Evolutionary conservation across 2,329 filamentous ascomycete genomes (phyloP).

Genomic region (Colletotrichum shisoi): DNA sequence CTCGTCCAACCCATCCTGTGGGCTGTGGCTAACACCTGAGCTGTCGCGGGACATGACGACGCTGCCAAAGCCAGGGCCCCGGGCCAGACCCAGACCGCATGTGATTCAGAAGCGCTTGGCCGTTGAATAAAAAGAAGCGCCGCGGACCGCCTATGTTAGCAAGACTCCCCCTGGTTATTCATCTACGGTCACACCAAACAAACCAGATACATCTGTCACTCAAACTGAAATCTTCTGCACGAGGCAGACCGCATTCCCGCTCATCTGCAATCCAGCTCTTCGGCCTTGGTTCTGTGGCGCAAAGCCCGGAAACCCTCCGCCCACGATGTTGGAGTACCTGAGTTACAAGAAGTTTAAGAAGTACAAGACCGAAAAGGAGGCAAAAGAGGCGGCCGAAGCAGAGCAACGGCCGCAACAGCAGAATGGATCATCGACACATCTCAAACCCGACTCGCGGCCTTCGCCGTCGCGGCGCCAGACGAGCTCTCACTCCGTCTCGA

Average conservation of each 20-base stretch:
- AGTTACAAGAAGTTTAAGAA: conserved; percentile 70
- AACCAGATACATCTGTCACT: not conserved
- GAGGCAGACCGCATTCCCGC: conserved; percentile 10
- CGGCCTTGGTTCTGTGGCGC: not conserved
- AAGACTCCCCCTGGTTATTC: not conserved
- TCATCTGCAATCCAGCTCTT: conserved; percentile 38
- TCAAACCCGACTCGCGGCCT: conserved; percentile 24
- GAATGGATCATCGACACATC: conserved; percentile 20
- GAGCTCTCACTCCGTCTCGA: conserved; percentile 39
- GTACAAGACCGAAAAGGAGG: conserved; percentile 60
- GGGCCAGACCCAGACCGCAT: conserved; percentile 26
- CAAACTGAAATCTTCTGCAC: conserved; percentile 8
- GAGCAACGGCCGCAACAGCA: conserved; percentile 39
- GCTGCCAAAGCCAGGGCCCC: conserved; percentile 18
- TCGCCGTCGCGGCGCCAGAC: conserved; percentile 37
- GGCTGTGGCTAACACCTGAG: conserved; percentile 29
- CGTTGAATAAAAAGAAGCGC: conserved; percentile 32
- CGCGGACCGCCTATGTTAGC: conserved; percentile 14
- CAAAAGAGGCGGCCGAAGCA: conserved; percentile 43
- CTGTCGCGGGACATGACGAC: conserved; percentile 21
- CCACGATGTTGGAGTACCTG: conserved; percentile 68
- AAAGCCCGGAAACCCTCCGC: not conserved
- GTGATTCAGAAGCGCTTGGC: conserved; percentile 37
- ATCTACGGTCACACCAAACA: not conserved
- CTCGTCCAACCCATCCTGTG: conserved; percentile 24